Conservation (phyloP, 106 monocot genomes). For the Dendrobium catenatum region DNA sequence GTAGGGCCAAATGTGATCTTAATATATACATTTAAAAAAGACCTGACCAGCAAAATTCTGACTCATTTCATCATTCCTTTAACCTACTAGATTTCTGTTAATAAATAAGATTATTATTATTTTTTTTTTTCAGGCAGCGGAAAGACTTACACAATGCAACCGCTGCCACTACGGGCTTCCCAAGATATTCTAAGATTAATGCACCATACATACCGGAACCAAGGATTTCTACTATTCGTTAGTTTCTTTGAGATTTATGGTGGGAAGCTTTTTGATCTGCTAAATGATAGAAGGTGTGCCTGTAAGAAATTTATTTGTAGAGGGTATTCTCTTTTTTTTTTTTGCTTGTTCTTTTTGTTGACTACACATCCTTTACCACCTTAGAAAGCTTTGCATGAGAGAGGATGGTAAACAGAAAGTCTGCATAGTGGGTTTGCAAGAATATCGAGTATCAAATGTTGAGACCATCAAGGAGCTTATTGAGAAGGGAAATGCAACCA, state of each 20-base stretch:
- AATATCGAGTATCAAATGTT: conserved; percentile 95
- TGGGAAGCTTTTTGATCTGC: conserved; percentile 95
- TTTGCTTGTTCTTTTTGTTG: not conserved
- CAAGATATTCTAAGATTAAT: conserved; percentile 69
- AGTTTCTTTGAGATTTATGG: conserved; percentile 99
- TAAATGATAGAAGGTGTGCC: conserved; percentile 77
- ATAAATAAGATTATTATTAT: not conserved
- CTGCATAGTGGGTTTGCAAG: conserved; percentile 94
- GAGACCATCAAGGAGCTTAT: conserved; percentile 87
- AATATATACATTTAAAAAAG: not conserved
- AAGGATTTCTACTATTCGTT: conserved; percentile 84
- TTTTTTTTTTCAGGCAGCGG: conserved; percentile 69
- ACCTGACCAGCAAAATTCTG: not conserved
- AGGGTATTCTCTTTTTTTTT: too few species aligned
- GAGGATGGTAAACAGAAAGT: conserved; percentile 97
- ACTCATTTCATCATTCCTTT: not conserved
- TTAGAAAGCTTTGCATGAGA: conserved; percentile 91
- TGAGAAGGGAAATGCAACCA: conserved; percentile 85
- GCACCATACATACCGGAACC: conserved; percentile 65
- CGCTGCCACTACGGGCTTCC: conserved; percentile 75
- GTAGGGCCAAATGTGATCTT: not conserved
- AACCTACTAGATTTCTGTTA: not conserved
- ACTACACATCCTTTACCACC: not conserved
- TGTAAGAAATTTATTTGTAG: too few species aligned
- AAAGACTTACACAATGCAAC: conserved; percentile 97